Conservation (phyloP, 192 early-diverging fungal species). For the Obelidium mucronatum region DNA sequence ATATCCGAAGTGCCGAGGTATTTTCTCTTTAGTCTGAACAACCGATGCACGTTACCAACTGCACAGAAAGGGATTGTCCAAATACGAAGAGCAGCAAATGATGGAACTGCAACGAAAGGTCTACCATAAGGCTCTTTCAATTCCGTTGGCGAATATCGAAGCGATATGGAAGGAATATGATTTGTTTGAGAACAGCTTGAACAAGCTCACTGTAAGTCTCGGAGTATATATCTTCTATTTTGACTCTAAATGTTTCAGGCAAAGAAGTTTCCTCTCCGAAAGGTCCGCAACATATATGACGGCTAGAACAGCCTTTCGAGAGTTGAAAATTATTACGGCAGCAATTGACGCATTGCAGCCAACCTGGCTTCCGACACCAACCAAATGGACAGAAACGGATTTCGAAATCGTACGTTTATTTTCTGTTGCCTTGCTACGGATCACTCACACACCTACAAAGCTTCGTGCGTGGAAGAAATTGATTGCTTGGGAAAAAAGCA, state of each 20-base stretch:
- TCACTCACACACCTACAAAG: too few species aligned
- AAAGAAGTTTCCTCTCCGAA: constrained; percentile 88
- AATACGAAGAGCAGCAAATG: constrained; percentile 91
- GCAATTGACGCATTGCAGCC: constrained; percentile 69
- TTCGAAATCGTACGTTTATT: constrained; percentile 44
- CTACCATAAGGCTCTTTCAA: constrained; percentile 86
- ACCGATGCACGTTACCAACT: not conserved
- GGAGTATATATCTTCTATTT: constrained; percentile 1
- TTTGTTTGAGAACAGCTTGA: constrained; percentile 84
- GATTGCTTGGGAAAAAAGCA: constrained; percentile 89
- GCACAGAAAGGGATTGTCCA: constrained; percentile 39
- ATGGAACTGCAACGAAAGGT: constrained; percentile 83
- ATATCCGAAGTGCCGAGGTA: constrained; percentile 79
- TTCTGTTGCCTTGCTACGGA: too few species aligned
- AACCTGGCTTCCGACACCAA: constrained; percentile 73
- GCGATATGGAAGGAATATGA: constrained; percentile 97
- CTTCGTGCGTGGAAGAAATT: constrained; percentile 80
- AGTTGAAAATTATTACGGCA: constrained; percentile 80
- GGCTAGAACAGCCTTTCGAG: constrained; percentile 84
- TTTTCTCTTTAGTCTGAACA: not conserved
- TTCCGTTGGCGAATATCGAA: constrained; percentile 88
- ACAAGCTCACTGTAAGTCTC: constrained; percentile 75
- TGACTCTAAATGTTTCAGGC: constrained; percentile 56
- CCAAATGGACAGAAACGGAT: constrained; percentile 84
- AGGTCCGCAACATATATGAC: constrained; percentile 92